phyloP scores from a whole-genome alignment of 1,284 basidiomycete genomes.

The Phellinidium pouzarii region DNA sequence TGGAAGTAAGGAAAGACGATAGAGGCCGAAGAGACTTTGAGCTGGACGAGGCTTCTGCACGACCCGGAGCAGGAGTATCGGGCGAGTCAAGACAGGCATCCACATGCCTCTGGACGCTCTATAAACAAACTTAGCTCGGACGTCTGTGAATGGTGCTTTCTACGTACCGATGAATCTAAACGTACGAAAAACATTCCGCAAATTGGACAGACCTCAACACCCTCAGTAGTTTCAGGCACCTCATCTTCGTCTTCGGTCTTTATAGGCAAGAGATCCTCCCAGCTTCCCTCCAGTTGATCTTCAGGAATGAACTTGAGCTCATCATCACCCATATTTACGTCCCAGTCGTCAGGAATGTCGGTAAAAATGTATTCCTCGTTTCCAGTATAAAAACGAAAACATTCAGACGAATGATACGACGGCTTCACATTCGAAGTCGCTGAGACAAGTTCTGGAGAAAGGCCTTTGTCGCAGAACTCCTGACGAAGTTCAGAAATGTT shows the following conservation, averaged over 20 bases:
- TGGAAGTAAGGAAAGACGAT: constrained; percentile 20
- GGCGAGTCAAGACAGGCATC: constrained; percentile 42
- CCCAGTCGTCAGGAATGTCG: constrained; percentile 42
- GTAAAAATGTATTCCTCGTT: constrained; percentile 24
- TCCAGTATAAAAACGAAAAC: neutral
- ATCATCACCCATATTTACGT: constrained; percentile 52
- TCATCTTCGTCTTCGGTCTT: constrained; percentile 24
- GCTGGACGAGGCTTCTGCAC: constrained; percentile 22
- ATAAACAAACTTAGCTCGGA: constrained; percentile 7
- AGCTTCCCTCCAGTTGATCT: constrained; percentile 22
- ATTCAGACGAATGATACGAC: neutral
- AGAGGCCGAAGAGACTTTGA: constrained; percentile 18
- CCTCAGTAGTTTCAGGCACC: constrained; percentile 23
- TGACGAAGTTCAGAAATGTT: neutral
- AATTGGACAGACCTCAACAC: constrained; percentile 33
- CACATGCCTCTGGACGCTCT: constrained; percentile 44
- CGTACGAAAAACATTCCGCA: constrained; percentile 30
- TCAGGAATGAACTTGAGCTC: constrained; percentile 28
- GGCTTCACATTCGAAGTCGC: neutral
- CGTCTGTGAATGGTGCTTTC: neutral
- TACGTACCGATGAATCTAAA: constrained; percentile 28
- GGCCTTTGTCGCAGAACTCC: neutral
- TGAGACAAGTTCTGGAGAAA: neutral
- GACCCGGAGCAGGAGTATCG: constrained; percentile 28
- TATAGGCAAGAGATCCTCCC: constrained; percentile 22